phyloP scores from a whole-genome alignment of 192 early-diverging fungal species.

The Spizellomyces sp. region DNA sequence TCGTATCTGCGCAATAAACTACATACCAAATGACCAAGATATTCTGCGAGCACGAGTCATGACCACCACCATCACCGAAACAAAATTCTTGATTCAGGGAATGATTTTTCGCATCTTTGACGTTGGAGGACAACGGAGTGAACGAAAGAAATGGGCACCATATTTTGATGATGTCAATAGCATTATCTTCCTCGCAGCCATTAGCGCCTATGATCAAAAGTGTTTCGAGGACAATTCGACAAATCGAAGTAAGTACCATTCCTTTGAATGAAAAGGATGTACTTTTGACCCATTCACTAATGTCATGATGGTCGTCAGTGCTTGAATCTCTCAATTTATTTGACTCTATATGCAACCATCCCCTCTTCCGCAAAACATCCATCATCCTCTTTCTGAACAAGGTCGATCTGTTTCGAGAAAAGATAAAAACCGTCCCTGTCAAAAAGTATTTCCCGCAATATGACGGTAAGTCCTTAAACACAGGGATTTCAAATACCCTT shows the following conservation, averaged over 20 bases:
- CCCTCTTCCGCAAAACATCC: conserved; percentile 48
- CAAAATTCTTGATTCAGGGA: conserved; percentile 61
- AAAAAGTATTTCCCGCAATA: conserved; percentile 51
- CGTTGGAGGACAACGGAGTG: conserved; percentile 70
- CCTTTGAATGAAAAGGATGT: not conserved
- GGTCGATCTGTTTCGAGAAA: conserved; percentile 54
- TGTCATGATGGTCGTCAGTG: conserved; percentile 21
- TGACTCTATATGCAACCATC: conserved; percentile 51
- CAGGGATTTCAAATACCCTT: not conserved
- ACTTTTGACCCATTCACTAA: not conserved
- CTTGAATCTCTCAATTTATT: conserved; percentile 55
- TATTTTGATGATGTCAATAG: conserved; percentile 74
- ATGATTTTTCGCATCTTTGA: conserved; percentile 66
- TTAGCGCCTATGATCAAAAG: conserved; percentile 66
- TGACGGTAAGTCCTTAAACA: conserved; percentile 36
- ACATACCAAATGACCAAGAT: conserved; percentile 67
- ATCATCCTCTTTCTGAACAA: conserved; percentile 65
- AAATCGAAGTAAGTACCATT: conserved; percentile 52
- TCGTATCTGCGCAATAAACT: conserved; percentile 51
- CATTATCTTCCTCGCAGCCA: conserved; percentile 69
- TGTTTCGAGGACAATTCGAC: conserved; percentile 63
- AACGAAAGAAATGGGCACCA: conserved; percentile 69
- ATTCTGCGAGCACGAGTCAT: conserved; percentile 70
- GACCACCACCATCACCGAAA: conserved; percentile 74
- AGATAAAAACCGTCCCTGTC: conserved; percentile 40